phyloP scores from a whole-genome alignment of 2,329 filamentous ascomycete genomes.

The Coniochaeta ligniaria region DNA sequence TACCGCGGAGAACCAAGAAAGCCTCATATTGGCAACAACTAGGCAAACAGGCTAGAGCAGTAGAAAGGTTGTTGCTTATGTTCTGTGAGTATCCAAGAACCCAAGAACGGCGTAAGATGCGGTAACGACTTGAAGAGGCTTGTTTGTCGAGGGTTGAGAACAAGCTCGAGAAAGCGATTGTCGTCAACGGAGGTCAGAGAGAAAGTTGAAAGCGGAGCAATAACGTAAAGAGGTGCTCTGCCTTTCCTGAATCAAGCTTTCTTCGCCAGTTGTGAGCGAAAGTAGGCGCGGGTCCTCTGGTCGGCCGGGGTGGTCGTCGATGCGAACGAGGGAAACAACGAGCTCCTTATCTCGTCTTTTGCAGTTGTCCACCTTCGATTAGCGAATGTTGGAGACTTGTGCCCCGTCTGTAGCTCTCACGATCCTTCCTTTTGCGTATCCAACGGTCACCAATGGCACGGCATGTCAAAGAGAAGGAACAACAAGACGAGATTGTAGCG shows the following conservation, averaged over 20 bases:
- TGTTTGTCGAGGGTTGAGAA: neutral
- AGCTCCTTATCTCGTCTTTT: neutral
- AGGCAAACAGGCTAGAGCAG: neutral
- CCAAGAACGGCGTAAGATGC: neutral
- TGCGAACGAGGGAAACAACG: neutral
- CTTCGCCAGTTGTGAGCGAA: neutral
- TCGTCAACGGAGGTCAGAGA: neutral
- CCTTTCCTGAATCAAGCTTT: neutral
- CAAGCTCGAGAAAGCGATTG: neutral
- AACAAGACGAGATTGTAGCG: neutral
- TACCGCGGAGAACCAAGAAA: slow-evolving; percentile 24
- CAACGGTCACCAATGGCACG: neutral
- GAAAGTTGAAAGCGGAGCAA: neutral
- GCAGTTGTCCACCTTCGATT: neutral
- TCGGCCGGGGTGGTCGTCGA: neutral
- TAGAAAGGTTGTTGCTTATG: neutral
- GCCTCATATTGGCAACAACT: slow-evolving; percentile 25
- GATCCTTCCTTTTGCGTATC: neutral
- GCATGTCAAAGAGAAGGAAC: neutral
- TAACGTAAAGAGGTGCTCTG: neutral
- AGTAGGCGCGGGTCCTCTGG: neutral
- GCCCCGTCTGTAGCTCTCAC: neutral
- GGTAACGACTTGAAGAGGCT: neutral
- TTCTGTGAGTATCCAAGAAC: neutral
- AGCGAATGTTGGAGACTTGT: neutral